Conservation (phyloP, 2,329 filamentous ascomycete species). For the Verruconis gallopava region DNA sequence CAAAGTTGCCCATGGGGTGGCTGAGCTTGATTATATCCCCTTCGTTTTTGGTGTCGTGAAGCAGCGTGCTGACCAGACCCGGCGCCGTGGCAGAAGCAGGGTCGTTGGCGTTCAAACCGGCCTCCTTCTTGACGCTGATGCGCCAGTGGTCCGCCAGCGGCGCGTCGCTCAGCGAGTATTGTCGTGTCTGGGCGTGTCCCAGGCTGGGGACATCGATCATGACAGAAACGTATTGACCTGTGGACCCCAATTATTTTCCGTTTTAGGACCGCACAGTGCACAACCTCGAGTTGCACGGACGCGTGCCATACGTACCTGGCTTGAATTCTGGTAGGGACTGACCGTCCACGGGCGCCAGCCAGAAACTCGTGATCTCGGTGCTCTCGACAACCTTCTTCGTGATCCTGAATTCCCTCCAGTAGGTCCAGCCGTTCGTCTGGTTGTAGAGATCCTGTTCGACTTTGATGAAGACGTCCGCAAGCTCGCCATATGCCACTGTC, state of each 20-base stretch:
- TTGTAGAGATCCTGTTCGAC: conserved; percentile 52
- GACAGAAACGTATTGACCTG: too few species aligned
- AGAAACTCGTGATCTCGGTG: conserved; percentile 57
- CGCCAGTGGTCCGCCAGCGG: conserved; percentile 50
- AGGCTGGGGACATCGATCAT: conserved; percentile 46
- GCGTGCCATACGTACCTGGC: conserved; percentile 64
- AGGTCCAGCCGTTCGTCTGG: conserved; percentile 42
- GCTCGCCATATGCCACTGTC: conserved; percentile 58
- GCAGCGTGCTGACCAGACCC: conserved; percentile 55
- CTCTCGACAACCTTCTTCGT: conserved; percentile 51
- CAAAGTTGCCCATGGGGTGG: conserved; percentile 52
- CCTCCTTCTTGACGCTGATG: conserved; percentile 58
- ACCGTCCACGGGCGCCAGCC: conserved; percentile 50
- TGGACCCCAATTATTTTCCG: background rate
- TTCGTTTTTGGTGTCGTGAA: conserved; percentile 48
- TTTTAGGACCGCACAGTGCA: background rate
- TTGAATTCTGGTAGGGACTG: conserved; percentile 48
- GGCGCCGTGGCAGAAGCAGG: conserved; percentile 24
- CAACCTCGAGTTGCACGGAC: conserved; percentile 37
- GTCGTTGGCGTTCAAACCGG: conserved; percentile 31
- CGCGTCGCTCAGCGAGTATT: conserved; percentile 60
- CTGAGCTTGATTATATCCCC: conserved; percentile 53
- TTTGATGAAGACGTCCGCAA: conserved; percentile 59
- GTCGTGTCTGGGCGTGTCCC: conserved; percentile 51
- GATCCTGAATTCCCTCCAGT: conserved; percentile 56